A percentile compares a stretch with the other conserved stretches of the same genome.
Evolutionary conservation across 225 moss, liverwort and hornwort species (phyloP).

Genomic region (Thuidium tamariscinum): DNA sequence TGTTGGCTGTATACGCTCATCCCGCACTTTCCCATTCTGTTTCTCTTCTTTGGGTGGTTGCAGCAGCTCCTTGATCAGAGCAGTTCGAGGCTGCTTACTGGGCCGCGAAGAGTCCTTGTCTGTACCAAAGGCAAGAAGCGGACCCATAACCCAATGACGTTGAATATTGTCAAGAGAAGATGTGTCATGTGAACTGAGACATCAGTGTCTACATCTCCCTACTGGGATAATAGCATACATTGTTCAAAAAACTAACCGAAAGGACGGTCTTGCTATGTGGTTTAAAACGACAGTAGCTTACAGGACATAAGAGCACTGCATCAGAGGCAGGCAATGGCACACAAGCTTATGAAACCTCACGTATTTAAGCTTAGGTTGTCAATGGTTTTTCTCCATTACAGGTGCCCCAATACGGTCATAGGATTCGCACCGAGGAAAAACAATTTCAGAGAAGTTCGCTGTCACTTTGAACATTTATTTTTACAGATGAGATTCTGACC

Average conservation of each 20-base stretch:
- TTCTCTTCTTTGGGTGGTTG: slow-evolving; percentile 87
- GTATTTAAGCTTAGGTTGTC: background rate
- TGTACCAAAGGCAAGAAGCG: slow-evolving; percentile 88
- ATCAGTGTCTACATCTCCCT: background rate
- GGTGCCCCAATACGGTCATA: background rate
- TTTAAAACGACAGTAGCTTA: background rate
- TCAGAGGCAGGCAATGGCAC: background rate
- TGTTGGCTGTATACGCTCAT: slow-evolving; percentile 19
- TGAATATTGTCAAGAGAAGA: slow-evolving; percentile 55
- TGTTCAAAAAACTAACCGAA: background rate
- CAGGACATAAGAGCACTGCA: background rate
- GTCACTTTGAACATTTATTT: background rate
- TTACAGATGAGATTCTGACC: background rate
- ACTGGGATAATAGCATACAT: slow-evolving; percentile 1
- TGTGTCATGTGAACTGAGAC: slow-evolving; percentile 25
- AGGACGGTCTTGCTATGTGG: background rate
- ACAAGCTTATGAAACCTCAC: slow-evolving; percentile 2
- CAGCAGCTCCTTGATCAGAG: slow-evolving; percentile 60
- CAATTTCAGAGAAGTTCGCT: background rate
- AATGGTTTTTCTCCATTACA: background rate
- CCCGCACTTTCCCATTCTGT: slow-evolving; percentile 87
- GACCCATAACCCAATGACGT: slow-evolving; percentile 75
- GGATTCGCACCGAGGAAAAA: background rate
- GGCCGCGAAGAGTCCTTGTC: slow-evolving; percentile 98
- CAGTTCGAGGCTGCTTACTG: slow-evolving; percentile 98